These are phyloP conservation scores for Phytophthora nicotianae DNA, from an alignment of 352 stramenopile genomes.

Conservation along the genomic window DNA sequence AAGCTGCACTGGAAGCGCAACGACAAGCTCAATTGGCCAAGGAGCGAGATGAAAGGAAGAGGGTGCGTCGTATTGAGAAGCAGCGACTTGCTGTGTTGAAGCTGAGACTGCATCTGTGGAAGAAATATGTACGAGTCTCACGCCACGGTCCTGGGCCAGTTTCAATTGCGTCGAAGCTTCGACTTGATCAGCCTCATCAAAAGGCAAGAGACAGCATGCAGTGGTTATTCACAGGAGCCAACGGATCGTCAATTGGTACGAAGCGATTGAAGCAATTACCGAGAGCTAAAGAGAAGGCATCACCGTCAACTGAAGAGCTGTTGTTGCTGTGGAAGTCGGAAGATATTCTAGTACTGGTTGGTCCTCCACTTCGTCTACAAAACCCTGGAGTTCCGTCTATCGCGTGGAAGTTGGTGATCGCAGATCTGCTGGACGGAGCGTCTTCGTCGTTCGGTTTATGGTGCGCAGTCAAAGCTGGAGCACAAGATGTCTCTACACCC, in stretches of 20 bases:
- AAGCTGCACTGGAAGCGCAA: conserved; percentile 55
- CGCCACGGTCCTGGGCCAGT: conserved; percentile 47
- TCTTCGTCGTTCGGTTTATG: conserved; percentile 74
- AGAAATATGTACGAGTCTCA: conserved; percentile 61
- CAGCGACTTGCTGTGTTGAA: conserved; percentile 58
- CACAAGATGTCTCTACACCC: conserved; percentile 35
- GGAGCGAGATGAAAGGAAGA: conserved; percentile 45
- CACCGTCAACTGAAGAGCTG: conserved; percentile 22
- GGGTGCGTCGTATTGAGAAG: conserved; percentile 43
- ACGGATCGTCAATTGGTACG: conserved; percentile 25
- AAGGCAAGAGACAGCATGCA: conserved; percentile 52
- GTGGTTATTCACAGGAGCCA: conserved; percentile 46
- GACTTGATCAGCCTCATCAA: conserved; percentile 36
- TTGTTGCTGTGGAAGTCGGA: conserved; percentile 37
- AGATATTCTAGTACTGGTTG: conserved; percentile 43
- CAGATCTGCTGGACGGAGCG: conserved; percentile 63
- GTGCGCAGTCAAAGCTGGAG: conserved; percentile 65
- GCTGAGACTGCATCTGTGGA: conserved; percentile 67
- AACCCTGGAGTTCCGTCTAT: conserved; percentile 26
- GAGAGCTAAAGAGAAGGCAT: conserved; percentile 7
- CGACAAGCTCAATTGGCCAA: conserved; percentile 52
- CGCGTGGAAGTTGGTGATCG: conserved; percentile 76
- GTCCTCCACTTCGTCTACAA: conserved; percentile 28
- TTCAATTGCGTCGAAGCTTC: conserved; percentile 44
- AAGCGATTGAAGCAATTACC: conserved; percentile 33